Evolutionary conservation across 805 yeast species (phyloP).

Genomic region (Metschnikowia henanensis): DNA sequence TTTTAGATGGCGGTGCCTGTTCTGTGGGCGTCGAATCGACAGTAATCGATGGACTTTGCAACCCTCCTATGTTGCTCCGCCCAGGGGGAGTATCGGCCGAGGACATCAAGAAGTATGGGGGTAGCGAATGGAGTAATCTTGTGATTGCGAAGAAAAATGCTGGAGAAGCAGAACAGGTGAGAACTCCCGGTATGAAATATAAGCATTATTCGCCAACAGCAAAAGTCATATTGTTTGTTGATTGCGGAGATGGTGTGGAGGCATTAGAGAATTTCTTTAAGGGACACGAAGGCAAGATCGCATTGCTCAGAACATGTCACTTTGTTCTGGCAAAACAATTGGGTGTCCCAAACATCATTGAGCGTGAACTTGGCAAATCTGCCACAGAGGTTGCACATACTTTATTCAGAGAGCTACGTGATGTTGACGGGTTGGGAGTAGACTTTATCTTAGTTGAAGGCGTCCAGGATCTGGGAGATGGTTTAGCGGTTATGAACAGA

Average conservation of each 20-base stretch:
- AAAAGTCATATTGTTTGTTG: slow-evolving; percentile 64
- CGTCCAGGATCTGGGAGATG: slow-evolving; percentile 71
- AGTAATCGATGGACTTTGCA: slow-evolving; percentile 83
- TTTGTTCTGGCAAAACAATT: slow-evolving; percentile 29
- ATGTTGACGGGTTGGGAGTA: slow-evolving; percentile 67
- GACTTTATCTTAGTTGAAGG: slow-evolving; percentile 85
- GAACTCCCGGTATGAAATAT: slow-evolving; percentile 98
- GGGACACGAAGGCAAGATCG: slow-evolving; percentile 37
- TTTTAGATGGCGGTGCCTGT: slow-evolving; percentile 90
- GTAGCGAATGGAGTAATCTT: slow-evolving; percentile 63
- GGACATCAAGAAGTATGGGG: slow-evolving; percentile 65
- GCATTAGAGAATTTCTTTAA: slow-evolving; percentile 31
- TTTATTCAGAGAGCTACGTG: slow-evolving; percentile 70
- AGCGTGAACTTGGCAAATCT: slow-evolving; percentile 41
- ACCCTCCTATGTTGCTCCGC: slow-evolving; percentile 84
- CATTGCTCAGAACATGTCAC: slow-evolving; percentile 47
- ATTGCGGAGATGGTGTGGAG: slow-evolving; percentile 44
- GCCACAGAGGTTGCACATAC: slow-evolving; percentile 71
- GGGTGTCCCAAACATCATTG: slow-evolving; percentile 20
- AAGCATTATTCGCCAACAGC: slow-evolving; percentile 94
- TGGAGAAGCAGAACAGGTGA: slow-evolving; percentile 63
- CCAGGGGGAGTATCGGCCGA: slow-evolving; percentile 95
- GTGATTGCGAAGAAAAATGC: slow-evolving; percentile 66
- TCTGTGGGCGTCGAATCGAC: slow-evolving; percentile 92
- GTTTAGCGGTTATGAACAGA: slow-evolving; percentile 94